Conservation (phyloP, 495 filamentous ascomycete genomes). For the Hypoxylon intermedium region DNA sequence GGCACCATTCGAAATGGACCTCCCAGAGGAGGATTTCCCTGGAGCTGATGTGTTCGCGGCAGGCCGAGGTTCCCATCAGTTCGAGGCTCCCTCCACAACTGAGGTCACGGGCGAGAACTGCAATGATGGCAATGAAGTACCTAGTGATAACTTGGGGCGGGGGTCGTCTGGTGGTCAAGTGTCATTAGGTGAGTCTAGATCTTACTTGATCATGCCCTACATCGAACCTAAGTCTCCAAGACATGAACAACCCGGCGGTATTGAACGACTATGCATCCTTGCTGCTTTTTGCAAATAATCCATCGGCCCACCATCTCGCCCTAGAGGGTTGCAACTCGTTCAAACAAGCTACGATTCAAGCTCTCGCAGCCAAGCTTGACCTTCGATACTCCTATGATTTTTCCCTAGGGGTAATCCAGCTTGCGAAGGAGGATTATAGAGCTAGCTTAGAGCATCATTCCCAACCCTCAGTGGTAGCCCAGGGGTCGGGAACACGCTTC, state of each 20-base stretch:
- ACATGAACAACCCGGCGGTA: conserved; percentile 25
- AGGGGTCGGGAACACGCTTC: background rate
- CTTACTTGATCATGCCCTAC: background rate
- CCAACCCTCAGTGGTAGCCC: background rate
- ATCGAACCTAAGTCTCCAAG: conserved; percentile 18
- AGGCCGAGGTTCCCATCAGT: conserved; percentile 1
- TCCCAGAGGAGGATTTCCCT: conserved; percentile 11
- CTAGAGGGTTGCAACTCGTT: conserved; percentile 13
- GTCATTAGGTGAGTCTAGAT: conserved; percentile 31
- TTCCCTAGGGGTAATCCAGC: conserved; percentile 3
- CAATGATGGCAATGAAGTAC: background rate
- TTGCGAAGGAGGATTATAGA: conserved; percentile 20
- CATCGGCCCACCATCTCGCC: conserved; percentile 17
- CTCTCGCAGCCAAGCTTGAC: conserved; percentile 23
- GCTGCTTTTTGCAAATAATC: conserved; percentile 28
- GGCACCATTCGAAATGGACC: conserved; percentile 29
- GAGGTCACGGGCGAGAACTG: background rate
- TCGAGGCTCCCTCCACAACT: background rate
- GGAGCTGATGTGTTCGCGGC: conserved; percentile 1
- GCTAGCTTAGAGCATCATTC: background rate
- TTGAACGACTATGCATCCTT: conserved; percentile 20
- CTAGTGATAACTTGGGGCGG: conserved; percentile 3
- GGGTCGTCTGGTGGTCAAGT: background rate
- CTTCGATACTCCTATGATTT: conserved; percentile 24
- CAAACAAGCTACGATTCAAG: conserved; percentile 14